phyloP scores from a whole-genome alignment of 139 green algal species.

The Pseudopediastrum boryanum region DNA sequence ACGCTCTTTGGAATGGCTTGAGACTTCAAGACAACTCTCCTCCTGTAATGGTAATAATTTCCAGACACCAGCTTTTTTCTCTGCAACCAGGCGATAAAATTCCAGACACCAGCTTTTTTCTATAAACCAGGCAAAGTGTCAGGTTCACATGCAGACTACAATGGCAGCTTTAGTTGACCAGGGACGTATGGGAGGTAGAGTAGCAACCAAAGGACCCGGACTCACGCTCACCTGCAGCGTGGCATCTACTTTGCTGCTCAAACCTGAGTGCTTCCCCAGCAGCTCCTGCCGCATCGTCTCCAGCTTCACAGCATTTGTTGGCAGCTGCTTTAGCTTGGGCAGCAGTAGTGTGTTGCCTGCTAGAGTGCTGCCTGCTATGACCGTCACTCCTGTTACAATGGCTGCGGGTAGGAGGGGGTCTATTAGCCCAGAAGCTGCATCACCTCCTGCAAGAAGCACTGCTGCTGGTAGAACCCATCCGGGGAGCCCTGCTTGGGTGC shows the following conservation, averaged over 20 bases:
- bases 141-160: too few relatives aligned
- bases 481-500: constrained; percentile 49
- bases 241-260: constrained; percentile 45
- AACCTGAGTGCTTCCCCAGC: constrained; percentile 70
- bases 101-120: too few relatives aligned
- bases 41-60: too few relatives aligned
- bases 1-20: too few relatives aligned
- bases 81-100: too few relatives aligned
- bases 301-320: constrained; percentile 47
- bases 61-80: too few relatives aligned
- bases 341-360: constrained; percentile 68
- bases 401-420: constrained; percentile 75
- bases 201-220: not conserved
- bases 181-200: too few relatives aligned
- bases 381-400: constrained; percentile 47
- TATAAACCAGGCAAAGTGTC: too few relatives aligned
- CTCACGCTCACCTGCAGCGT: constrained; percentile 25
- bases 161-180: too few relatives aligned
- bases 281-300: constrained; percentile 80
- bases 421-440: constrained; percentile 80
- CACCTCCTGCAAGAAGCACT: constrained; percentile 68
- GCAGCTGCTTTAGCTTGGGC: constrained; percentile 84
- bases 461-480: constrained; percentile 74
- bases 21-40: too few relatives aligned
- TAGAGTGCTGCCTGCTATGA: constrained; percentile 42